phyloP scores from a whole-genome alignment of 2,329 filamentous ascomycete genomes.

The Anthostomella pinea region DNA sequence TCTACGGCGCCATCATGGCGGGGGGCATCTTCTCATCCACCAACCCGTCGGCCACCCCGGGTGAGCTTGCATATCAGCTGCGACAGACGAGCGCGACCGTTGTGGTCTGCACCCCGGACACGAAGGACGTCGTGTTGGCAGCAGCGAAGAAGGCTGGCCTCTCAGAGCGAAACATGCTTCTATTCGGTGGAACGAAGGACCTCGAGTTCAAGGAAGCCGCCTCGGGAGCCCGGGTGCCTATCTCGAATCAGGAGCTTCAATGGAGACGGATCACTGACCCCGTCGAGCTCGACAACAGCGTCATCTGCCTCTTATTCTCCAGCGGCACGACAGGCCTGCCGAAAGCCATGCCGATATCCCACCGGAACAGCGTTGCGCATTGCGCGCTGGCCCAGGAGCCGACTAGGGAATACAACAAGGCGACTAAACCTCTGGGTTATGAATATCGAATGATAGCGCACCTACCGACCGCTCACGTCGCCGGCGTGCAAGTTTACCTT shows the following conservation, averaged over 20 bases:
- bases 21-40: constrained; percentile 27
- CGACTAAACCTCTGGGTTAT: constrained; percentile 23
- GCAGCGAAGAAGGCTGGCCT: constrained; percentile 48
- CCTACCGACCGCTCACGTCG: constrained; percentile 45
- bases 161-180: constrained; percentile 43
- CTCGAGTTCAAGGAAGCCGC: constrained; percentile 29
- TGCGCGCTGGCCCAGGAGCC: constrained; percentile 30
- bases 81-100: constrained; percentile 37
- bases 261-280: constrained; percentile 55
- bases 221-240: constrained; percentile 28
- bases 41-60: constrained; percentile 20
- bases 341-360: constrained; percentile 46
- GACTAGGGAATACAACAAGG: constrained; percentile 27
- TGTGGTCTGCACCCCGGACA: constrained; percentile 46
- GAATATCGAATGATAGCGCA: constrained; percentile 39
- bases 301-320: constrained; percentile 45
- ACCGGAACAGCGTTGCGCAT: constrained; percentile 42
- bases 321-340: constrained; percentile 49
- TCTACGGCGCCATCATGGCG: constrained; percentile 23
- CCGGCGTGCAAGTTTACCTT: constrained; percentile 44
- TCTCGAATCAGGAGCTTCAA: constrained; percentile 38
- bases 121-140: constrained; percentile 43
- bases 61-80: constrained; percentile 34
- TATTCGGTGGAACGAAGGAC: constrained; percentile 41
- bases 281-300: constrained; percentile 38